Conservation (phyloP, 768 basidiomycete species). For the Cubamyces sp. region DNA sequence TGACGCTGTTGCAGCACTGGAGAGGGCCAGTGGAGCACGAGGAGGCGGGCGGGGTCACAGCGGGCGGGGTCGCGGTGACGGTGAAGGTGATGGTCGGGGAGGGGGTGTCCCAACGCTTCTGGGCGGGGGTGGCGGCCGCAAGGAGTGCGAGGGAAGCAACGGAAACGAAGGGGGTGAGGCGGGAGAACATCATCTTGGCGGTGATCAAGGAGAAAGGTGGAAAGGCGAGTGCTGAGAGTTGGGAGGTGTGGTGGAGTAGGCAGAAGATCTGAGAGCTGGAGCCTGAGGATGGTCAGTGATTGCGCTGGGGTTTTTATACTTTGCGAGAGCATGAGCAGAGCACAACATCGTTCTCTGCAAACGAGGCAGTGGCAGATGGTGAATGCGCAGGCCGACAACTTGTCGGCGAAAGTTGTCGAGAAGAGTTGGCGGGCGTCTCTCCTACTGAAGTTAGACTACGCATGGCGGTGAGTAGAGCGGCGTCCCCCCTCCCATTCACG, state of each 20-base stretch:
- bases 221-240: neutral
- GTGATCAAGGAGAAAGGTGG: neutral
- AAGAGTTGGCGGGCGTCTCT: too few relatives aligned
- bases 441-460: too few relatives aligned
- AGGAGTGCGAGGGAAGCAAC: constrained; percentile 21
- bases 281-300: neutral
- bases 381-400: neutral
- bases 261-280: neutral
- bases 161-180: constrained; percentile 2
- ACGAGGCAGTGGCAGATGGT: too few relatives aligned
- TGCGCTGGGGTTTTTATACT: constrained; percentile 1
- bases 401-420: too few relatives aligned
- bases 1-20: constrained; percentile 18
- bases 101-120: constrained; percentile 10
- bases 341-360: neutral
- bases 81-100: constrained; percentile 12
- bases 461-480: too few relatives aligned
- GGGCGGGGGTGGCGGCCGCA: constrained; percentile 23
- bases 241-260: neutral
- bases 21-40: constrained; percentile 18
- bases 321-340: neutral
- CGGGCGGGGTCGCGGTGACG: constrained; percentile 17
- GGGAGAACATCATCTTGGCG: constrained; percentile 3
- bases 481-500: too few relatives aligned
- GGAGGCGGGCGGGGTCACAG: neutral